Percentiles rank a stretch among this genome's conserved stretches.
Evolutionary conservation across 2,329 filamentous ascomycete species (phyloP).

Genomic region (Nemania serpens): DNA sequence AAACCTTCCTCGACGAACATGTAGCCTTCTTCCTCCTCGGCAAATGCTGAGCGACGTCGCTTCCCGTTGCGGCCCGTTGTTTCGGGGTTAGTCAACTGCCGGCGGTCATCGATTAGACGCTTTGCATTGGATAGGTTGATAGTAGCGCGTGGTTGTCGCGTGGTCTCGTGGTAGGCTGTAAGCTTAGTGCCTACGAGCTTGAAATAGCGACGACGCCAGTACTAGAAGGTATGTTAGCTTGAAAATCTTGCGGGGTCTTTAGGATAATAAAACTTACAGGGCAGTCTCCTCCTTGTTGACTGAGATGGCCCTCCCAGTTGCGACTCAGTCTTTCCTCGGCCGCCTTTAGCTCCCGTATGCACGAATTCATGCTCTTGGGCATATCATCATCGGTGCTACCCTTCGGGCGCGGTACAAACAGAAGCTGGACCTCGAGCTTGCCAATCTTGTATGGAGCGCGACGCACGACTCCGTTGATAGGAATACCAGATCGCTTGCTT

Average conservation of each 20-base stretch:
- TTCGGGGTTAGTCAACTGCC: constrained; percentile 80
- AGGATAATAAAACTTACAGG: constrained; percentile 68
- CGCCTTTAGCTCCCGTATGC: constrained; percentile 89
- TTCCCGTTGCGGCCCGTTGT: constrained; percentile 75
- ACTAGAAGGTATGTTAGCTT: constrained; percentile 61
- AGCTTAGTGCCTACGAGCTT: constrained; percentile 88
- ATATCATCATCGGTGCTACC: constrained; percentile 89
- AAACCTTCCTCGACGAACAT: constrained; percentile 99
- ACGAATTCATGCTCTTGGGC: constrained; percentile 99
- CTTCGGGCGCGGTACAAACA: constrained; percentile 93
- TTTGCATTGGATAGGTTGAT: constrained; percentile 95
- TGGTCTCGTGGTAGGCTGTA: constrained; percentile 95
- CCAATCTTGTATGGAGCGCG: constrained; percentile 96
- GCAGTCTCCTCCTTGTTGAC: constrained; percentile 97
- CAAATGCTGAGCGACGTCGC: constrained; percentile 91
- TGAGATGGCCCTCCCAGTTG: constrained; percentile 86
- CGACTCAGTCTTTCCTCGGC: constrained; percentile 80
- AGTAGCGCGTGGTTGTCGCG: constrained; percentile 90
- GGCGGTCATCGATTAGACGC: constrained; percentile 91
- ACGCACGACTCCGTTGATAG: constrained; percentile 70
- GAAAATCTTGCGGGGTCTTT: neutral
- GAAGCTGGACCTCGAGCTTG: constrained; percentile 88
- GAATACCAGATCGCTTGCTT: constrained; percentile 73
- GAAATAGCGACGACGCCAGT: constrained; percentile 98
- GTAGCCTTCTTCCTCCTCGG: constrained; percentile 97